Conservation (phyloP, 768 basidiomycete genomes). For the Ramaria rubella region DNA sequence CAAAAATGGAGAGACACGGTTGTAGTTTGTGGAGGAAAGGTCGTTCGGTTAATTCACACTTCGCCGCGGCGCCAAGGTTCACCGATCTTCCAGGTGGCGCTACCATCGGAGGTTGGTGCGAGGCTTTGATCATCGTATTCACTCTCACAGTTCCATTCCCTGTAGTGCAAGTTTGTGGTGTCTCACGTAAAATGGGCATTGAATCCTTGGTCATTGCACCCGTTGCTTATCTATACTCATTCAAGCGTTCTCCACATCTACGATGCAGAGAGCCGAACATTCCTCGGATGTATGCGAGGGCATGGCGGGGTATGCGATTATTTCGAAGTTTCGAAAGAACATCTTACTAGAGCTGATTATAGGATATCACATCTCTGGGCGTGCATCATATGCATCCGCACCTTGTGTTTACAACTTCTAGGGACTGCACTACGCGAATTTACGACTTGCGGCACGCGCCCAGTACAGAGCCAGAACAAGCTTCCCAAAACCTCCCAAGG, state of each 20-base stretch:
- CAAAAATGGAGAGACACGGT: slow-evolving; percentile 45
- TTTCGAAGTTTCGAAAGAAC: neutral
- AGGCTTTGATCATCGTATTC: slow-evolving; percentile 20
- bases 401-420: slow-evolving; percentile 63
- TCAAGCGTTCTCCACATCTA: slow-evolving; percentile 52
- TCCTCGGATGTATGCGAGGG: slow-evolving; percentile 50
- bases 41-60: slow-evolving; percentile 20
- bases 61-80: slow-evolving; percentile 7
- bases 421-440: slow-evolving; percentile 63
- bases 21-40: slow-evolving; percentile 37
- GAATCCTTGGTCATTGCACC: slow-evolving; percentile 33
- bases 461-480: slow-evolving; percentile 39
- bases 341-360: neutral
- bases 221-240: slow-evolving; percentile 51
- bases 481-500: slow-evolving; percentile 39
- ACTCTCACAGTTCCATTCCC: slow-evolving; percentile 26
- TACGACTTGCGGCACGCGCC: slow-evolving; percentile 48
- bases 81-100: slow-evolving; percentile 1
- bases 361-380: slow-evolving; percentile 62
- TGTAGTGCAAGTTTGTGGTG: slow-evolving; percentile 38
- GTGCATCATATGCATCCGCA: slow-evolving; percentile 56
- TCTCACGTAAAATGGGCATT: slow-evolving; percentile 9
- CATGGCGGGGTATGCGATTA: slow-evolving; percentile 61
- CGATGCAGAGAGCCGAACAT: slow-evolving; percentile 33
- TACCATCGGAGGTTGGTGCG: slow-evolving; percentile 19